Conservation (phyloP, 345 rosid species). For the Camelina sativa region DNA sequence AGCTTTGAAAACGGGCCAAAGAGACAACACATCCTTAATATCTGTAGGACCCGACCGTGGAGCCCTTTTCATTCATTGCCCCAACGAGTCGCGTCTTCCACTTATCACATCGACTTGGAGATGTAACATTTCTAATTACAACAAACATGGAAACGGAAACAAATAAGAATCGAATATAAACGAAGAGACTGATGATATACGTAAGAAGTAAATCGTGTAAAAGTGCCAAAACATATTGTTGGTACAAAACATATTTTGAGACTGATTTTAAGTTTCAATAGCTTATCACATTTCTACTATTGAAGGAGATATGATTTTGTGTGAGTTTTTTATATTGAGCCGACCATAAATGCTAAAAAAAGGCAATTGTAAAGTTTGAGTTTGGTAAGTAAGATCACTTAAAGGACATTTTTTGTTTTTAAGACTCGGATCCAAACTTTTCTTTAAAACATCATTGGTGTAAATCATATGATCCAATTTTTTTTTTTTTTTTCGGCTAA, state of each 20-base stretch:
- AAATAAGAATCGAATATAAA: background rate
- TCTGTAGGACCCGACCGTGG: constrained; percentile 27
- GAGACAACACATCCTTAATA: constrained; percentile 31
- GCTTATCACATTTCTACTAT: background rate
- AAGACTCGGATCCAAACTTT: background rate
- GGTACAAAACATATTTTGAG: no score
- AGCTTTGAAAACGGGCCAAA: constrained; percentile 34
- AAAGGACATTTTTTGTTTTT: background rate
- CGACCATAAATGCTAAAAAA: no score
- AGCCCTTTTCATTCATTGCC: constrained; percentile 33
- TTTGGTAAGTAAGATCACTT: background rate
- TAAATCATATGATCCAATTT: background rate
- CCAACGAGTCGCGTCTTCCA: constrained; percentile 41
- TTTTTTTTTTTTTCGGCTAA: background rate
- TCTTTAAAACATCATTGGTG: background rate
- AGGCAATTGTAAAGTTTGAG: background rate
- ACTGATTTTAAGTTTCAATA: no score
- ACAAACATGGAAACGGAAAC: background rate
- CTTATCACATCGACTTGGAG: constrained; percentile 11
- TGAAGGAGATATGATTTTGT: background rate
- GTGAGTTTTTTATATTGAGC: background rate
- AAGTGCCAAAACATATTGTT: background rate
- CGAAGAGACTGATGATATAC: background rate
- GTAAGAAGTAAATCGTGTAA: background rate
- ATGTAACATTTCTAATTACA: no score